phyloP scores from a whole-genome alignment of 768 basidiomycete species.

The Rickenella mellea region DNA sequence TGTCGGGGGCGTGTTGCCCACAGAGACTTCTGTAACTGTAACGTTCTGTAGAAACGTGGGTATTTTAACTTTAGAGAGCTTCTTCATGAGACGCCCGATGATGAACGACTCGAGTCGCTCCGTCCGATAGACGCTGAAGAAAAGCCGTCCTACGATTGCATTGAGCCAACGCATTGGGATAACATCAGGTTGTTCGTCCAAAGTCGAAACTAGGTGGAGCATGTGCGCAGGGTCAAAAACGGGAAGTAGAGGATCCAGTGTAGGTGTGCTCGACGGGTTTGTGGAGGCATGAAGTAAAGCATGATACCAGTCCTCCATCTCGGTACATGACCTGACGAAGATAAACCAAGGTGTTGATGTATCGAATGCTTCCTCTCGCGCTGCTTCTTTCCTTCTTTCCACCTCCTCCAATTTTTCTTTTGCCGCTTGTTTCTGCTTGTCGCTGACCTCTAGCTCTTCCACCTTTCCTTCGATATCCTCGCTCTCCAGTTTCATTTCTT shows the following conservation, averaged over 20 bases:
- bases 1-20: conserved; percentile 76
- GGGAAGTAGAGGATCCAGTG: conserved; percentile 45
- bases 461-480: conserved; percentile 15
- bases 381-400: conserved; percentile 22
- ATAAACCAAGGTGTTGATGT: conserved; percentile 79
- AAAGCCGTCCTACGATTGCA: conserved; percentile 84
- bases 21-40: conserved; percentile 79
- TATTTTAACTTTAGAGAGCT: conserved; percentile 83
- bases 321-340: conserved; percentile 77
- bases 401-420: conserved; percentile 23
- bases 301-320: conserved; percentile 98
- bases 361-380: conserved; percentile 41
- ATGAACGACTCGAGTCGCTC: conserved; percentile 74
- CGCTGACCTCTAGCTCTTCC: conserved; percentile 29
- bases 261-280: conserved; percentile 51
- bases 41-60: conserved; percentile 82
- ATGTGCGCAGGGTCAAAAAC: conserved; percentile 76
- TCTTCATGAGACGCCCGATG: conserved; percentile 85
- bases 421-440: conserved; percentile 34
- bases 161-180: conserved; percentile 98
- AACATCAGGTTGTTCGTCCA: conserved; percentile 91
- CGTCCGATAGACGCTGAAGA: conserved; percentile 88
- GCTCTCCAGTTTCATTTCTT: conserved; percentile 35
- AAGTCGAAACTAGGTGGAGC: conserved; percentile 67
- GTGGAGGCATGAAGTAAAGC: conserved; percentile 68